Evolutionary conservation across 2,329 filamentous ascomycete genomes (phyloP).

Genomic region (Nemania serpens): DNA sequence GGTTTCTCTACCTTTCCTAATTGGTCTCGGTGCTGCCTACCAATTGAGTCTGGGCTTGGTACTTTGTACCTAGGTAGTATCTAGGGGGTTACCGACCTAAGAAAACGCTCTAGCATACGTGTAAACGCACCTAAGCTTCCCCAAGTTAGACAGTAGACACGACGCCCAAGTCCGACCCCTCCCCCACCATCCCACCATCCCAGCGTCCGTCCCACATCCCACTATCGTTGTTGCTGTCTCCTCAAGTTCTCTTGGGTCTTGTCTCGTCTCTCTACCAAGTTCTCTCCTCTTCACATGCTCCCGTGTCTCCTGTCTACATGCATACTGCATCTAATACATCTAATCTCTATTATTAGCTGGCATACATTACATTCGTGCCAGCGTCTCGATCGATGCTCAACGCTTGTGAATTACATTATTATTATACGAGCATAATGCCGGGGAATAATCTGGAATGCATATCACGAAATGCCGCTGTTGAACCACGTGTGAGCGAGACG

Average conservation of each 20-base stretch:
- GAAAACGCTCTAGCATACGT: slow-evolving; percentile 10
- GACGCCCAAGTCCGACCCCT: background rate
- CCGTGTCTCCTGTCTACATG: background rate
- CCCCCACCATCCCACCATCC: slow-evolving; percentile 2
- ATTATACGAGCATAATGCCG: background rate
- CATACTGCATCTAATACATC: background rate
- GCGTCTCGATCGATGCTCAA: background rate
- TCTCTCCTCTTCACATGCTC: background rate
- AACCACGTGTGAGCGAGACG: slow-evolving; percentile 23
- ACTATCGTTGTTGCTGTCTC: background rate
- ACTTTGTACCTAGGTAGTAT: background rate
- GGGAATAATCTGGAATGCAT: slow-evolving; percentile 23
- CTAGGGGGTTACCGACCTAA: background rate
- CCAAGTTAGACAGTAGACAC: background rate
- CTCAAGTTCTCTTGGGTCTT: background rate
- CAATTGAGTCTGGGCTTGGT: too few species aligned
- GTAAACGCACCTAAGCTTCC: slow-evolving; percentile 3
- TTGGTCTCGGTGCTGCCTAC: background rate
- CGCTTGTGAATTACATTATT: background rate
- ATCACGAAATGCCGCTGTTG: slow-evolving; percentile 25
- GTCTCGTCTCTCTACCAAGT: slow-evolving; percentile 1
- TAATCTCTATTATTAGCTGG: too few species aligned
- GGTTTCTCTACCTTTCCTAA: background rate
- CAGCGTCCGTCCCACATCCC: background rate
- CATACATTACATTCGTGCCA: slow-evolving; percentile 13